phyloP scores from a whole-genome alignment of 208 protist species.

The Trypanosoma theileri region DNA sequence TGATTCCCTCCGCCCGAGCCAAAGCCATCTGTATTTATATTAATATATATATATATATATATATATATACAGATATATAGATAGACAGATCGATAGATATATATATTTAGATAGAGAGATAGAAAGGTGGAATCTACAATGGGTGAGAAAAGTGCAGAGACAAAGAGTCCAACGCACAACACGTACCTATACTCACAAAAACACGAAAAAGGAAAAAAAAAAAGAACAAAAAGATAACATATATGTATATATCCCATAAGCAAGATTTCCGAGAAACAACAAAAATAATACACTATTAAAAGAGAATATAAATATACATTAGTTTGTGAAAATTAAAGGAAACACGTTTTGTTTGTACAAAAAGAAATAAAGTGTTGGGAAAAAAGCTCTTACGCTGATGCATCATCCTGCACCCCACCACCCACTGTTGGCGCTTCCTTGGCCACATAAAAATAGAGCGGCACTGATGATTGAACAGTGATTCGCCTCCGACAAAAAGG shows the following conservation, averaged over 20 bases:
- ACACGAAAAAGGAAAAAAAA: slow-evolving; percentile 3
- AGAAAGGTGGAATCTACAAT: background rate
- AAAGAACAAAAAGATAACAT: background rate
- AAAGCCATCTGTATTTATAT: slow-evolving; percentile 4
- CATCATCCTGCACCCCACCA: slow-evolving; percentile 5
- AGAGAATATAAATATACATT: no score
- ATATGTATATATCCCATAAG: no score
- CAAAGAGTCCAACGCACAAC: no score
- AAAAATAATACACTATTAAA: background rate
- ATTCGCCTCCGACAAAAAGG: slow-evolving; percentile 88
- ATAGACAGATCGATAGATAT: no score
- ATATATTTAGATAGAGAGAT: slow-evolving; percentile 25
- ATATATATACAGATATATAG: no score
- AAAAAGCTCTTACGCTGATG: background rate
- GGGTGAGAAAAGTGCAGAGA: no score
- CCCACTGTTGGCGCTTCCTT: slow-evolving; percentile 53
- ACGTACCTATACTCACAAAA: background rate
- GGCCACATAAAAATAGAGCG: slow-evolving; percentile 81
- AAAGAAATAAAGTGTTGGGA: slow-evolving; percentile 4
- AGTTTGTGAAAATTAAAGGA: no score
- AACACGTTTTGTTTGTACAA: background rate
- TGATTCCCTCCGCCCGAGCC: slow-evolving; percentile 11
- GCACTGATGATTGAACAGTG: slow-evolving; percentile 69
- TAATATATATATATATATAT: no score
- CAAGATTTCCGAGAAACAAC: background rate